Percentiles rank a stretch among this genome's conserved stretches.
Evolutionary conservation across 257 asterid genomes (phyloP).

Genomic region (Fraxinus pennsylvanica): DNA sequence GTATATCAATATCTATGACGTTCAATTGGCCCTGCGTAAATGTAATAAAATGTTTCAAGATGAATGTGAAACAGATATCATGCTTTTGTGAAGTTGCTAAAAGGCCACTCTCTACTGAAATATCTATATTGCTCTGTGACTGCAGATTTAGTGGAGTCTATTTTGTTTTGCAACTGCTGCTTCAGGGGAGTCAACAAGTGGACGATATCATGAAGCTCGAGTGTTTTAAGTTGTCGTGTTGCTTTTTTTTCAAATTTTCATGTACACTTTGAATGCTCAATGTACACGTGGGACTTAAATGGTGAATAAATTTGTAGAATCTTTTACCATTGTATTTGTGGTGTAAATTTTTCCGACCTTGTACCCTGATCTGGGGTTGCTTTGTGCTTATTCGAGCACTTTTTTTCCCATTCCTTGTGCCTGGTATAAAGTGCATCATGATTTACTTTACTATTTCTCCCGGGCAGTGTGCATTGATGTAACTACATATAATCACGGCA

Average conservation of each 20-base stretch:
- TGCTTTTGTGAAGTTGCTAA: neutral
- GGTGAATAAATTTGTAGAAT: neutral
- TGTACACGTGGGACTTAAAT: neutral
- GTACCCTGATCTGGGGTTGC: neutral
- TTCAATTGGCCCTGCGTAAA: neutral
- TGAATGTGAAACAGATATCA: neutral
- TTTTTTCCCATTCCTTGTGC: neutral
- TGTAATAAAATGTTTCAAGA: neutral
- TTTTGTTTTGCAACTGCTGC: neutral
- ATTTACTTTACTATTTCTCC: neutral
- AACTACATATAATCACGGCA: neutral
- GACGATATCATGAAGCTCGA: neutral
- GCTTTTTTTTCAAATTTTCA: neutral
- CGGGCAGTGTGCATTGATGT: neutral
- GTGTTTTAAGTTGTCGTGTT: neutral
- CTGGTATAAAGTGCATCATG: neutral
- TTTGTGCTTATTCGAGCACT: neutral
- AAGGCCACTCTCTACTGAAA: neutral
- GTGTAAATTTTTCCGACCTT: neutral
- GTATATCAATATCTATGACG: neutral
- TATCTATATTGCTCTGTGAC: slow-evolving; percentile 12
- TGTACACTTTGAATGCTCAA: neutral
- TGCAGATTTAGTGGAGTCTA: slow-evolving; percentile 32
- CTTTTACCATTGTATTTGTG: neutral
- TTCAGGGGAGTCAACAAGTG: neutral